Conservation (phyloP, 140 eudicot genomes). For the Cichorium intybus region DNA sequence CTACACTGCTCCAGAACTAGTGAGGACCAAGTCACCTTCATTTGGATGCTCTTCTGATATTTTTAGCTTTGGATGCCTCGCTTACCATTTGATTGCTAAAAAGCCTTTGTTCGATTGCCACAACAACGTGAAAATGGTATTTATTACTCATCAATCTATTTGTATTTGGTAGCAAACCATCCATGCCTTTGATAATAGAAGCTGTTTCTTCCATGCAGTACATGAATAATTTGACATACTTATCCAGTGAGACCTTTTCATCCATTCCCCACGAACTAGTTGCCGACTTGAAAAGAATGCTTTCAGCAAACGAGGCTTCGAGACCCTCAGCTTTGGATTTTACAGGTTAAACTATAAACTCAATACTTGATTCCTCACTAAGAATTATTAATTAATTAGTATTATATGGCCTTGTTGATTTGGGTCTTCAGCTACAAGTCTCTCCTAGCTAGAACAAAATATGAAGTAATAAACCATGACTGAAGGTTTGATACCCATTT, state of each 20-base stretch:
- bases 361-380: conserved; percentile 11
- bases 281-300: conserved; percentile 87
- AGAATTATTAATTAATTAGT: too few species aligned
- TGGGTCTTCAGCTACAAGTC: too few species aligned
- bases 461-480: too few species aligned
- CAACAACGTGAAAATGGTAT: conserved; percentile 99
- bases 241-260: conserved; percentile 81
- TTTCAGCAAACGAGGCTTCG: conserved; percentile 74
- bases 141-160: neutral
- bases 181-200: conserved; percentile 8
- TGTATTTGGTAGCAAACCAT: neutral
- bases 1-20: conserved; percentile 98
- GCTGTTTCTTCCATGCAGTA: conserved; percentile 61
- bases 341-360: conserved; percentile 53
- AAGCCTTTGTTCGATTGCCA: conserved; percentile 94
- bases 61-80: conserved; percentile 93
- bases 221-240: conserved; percentile 82
- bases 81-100: conserved; percentile 85
- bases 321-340: conserved; percentile 94
- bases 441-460: too few species aligned
- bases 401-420: too few species aligned
- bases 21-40: conserved; percentile 64
- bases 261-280: conserved; percentile 83
- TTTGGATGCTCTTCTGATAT: conserved; percentile 80
- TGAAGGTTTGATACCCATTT: neutral